These are phyloP conservation scores for Aschersonia sp. DNA, from an alignment of 2,329 filamentous ascomycete genomes.

Conservation along the genomic window DNA sequence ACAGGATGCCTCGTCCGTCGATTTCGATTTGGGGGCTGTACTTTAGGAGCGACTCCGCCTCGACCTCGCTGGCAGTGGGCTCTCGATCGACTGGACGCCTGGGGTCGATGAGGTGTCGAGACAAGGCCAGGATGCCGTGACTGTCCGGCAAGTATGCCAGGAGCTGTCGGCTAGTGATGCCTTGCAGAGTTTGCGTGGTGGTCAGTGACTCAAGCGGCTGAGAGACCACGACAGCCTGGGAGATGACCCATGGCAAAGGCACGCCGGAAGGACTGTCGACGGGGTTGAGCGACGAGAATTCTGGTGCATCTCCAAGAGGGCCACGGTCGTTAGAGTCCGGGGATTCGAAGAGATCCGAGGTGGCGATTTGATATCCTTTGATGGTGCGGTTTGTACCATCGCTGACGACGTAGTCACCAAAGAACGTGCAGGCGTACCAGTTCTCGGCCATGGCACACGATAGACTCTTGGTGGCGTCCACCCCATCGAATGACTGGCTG, in stretches of 20 bases:
- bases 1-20: conserved; percentile 66
- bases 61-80: conserved; percentile 60
- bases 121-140: conserved; percentile 65
- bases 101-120: conserved; percentile 67
- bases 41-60: conserved; percentile 62
- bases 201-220: conserved; percentile 67
- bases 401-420: conserved; percentile 42
- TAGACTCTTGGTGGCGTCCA: conserved; percentile 62
- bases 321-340: conserved; percentile 72
- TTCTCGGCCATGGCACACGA: conserved; percentile 79
- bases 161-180: conserved; percentile 73
- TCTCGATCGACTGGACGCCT: conserved; percentile 77
- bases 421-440: conserved; percentile 84
- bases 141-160: conserved; percentile 63
- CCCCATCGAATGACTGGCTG: conserved; percentile 53
- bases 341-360: conserved; percentile 87
- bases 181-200: conserved; percentile 82
- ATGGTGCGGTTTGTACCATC: conserved; percentile 41
- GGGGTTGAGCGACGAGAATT: conserved; percentile 66
- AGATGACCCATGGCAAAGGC: conserved; percentile 58
- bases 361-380: conserved; percentile 73
- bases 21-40: conserved; percentile 72
- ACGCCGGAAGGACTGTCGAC: conserved; percentile 38
- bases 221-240: conserved; percentile 69
- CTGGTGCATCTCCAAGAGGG: conserved; percentile 51